Conservation (phyloP, 2,329 filamentous ascomycete species). For the Fusarium devonianum region DNA sequence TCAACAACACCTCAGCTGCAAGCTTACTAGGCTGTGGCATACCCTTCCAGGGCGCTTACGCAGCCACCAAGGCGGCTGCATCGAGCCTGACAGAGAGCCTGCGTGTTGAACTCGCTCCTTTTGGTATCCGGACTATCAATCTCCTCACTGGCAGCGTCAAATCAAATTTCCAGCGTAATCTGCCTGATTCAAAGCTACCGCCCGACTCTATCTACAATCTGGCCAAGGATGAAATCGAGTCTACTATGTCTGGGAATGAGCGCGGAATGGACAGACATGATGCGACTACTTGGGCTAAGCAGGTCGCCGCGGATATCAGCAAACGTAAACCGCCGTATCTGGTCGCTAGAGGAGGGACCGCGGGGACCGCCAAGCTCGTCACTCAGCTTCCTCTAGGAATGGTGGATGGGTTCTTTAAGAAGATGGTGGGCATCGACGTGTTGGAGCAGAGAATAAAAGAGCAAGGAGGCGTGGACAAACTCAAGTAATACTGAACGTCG, state of each 20-base stretch:
- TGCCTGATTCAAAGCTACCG: neutral
- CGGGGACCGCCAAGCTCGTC: conserved; percentile 3
- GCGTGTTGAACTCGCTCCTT: conserved; percentile 39
- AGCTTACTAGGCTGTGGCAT: conserved; percentile 6
- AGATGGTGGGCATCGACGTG: conserved; percentile 22
- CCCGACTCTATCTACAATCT: conserved; percentile 23
- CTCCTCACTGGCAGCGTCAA: conserved; percentile 38
- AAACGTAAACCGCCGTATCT: conserved; percentile 21
- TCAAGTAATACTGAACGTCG: neutral
- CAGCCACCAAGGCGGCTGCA: conserved; percentile 40
- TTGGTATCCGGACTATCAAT: conserved; percentile 40
- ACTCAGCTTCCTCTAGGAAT: conserved; percentile 19
- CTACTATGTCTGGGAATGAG: conserved; percentile 9
- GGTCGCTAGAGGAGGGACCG: conserved; percentile 18
- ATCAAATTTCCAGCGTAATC: conserved; percentile 26
- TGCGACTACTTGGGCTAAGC: conserved; percentile 19
- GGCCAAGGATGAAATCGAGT: conserved; percentile 26
- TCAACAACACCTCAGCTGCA: conserved; percentile 32
- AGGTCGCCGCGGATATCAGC: conserved; percentile 26
- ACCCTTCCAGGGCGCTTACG: conserved; percentile 41
- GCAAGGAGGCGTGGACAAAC: neutral
- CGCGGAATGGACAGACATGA: conserved; percentile 1
- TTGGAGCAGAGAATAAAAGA: conserved; percentile 22
- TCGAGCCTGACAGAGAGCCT: conserved; percentile 36
- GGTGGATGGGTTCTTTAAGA: conserved; percentile 14